Percentiles rank a stretch among this genome's conserved stretches.
Evolutionary conservation across 225 moss, liverwort and hornwort species (phyloP).

Genomic region (Bryoerythrophyllum caledonicum): DNA sequence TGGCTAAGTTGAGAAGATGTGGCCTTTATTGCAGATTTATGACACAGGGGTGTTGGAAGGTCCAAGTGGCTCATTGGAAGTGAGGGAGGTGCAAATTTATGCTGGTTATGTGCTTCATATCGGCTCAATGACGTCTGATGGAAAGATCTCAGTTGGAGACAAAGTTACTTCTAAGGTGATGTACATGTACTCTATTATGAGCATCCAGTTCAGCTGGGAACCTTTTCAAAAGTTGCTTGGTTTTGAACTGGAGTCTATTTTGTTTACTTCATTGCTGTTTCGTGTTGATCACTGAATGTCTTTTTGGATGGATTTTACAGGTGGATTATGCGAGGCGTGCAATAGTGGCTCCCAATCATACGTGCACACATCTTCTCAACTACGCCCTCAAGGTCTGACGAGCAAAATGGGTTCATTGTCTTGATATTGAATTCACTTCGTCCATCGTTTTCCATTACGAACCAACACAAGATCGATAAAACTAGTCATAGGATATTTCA

Average conservation of each 20-base stretch:
- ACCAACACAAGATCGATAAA: neutral
- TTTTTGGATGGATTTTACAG: conserved; percentile 30
- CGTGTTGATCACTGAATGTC: neutral
- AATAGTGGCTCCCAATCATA: conserved; percentile 64
- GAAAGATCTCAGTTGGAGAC: conserved; percentile 56
- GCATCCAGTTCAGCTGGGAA: conserved; percentile 1
- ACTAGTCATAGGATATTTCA: neutral
- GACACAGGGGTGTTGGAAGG: conserved; percentile 60
- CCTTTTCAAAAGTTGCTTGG: neutral
- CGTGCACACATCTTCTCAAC: conserved; percentile 68
- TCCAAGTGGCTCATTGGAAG: conserved; percentile 57
- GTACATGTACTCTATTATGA: neutral
- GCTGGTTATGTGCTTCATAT: conserved; percentile 70
- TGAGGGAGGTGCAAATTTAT: conserved; percentile 60
- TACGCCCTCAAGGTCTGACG: conserved; percentile 57
- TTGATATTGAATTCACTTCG: neutral
- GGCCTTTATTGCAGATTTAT: conserved; percentile 43
- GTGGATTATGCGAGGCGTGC: conserved; percentile 64
- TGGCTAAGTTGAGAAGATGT: neutral
- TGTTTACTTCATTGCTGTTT: neutral
- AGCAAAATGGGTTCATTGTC: neutral
- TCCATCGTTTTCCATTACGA: neutral
- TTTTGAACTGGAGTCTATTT: neutral
- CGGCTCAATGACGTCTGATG: conserved; percentile 35
- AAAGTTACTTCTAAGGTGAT: conserved; percentile 49